Percentiles rank a stretch among this genome's conserved stretches.
Evolutionary conservation across 2,329 filamentous ascomycete species (phyloP).

Genomic region (Penicillium sp.): DNA sequence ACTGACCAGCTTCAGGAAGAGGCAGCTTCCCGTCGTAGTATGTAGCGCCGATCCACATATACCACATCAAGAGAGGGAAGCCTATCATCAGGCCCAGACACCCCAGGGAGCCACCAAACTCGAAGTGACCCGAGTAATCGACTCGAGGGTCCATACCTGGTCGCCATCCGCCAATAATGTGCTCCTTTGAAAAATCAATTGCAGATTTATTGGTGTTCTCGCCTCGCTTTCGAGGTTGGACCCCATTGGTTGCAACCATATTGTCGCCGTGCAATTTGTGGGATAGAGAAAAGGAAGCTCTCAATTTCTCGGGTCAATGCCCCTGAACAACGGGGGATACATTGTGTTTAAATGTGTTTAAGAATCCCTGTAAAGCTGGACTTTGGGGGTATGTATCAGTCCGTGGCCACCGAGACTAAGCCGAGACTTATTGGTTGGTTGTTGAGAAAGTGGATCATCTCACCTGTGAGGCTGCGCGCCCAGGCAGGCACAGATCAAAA

Average conservation of each 20-base stretch:
- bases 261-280: neutral
- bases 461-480: neutral
- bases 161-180: conserved; percentile 30
- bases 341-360: neutral
- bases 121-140: conserved; percentile 51
- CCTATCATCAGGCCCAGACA: conserved; percentile 81
- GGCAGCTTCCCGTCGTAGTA: conserved; percentile 88
- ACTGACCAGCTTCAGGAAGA: conserved; percentile 67
- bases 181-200: conserved; percentile 26
- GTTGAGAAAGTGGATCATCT: neutral
- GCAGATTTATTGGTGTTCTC: neutral
- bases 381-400: neutral
- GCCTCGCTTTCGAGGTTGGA: conserved; percentile 11
- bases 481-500: neutral
- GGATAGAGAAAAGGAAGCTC: neutral
- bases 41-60: conserved; percentile 96
- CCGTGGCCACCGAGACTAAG: neutral
- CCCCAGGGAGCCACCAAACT: conserved; percentile 86
- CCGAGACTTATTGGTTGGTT: neutral
- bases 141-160: conserved; percentile 35
- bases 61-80: conserved; percentile 94
- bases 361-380: neutral
- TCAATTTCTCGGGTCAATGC: neutral
- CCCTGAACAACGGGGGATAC: neutral
- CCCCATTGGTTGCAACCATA: conserved; percentile 13